These are phyloP conservation scores for Dioszegia aurantiaca DNA, from an alignment of 768 basidiomycete genomes.

Conservation along the genomic window DNA sequence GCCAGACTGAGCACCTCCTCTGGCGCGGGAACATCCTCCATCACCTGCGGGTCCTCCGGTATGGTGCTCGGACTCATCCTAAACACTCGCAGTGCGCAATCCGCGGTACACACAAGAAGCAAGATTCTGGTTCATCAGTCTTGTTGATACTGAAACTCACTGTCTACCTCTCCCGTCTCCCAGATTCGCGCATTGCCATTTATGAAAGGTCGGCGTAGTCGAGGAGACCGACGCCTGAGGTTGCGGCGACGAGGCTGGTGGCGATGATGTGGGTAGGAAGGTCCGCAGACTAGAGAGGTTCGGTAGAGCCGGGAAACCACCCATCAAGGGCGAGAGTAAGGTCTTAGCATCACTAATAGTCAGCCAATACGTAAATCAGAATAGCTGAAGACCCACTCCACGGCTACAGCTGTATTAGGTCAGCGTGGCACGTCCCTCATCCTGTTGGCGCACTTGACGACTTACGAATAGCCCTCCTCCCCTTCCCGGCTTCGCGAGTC, in stretches of 20 bases:
- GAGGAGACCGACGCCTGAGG: not conserved
- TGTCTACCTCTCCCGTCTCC: constrained; percentile 29
- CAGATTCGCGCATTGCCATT: constrained; percentile 33
- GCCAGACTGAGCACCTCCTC: constrained; percentile 32
- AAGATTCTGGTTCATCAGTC: constrained; percentile 19
- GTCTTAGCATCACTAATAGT: constrained; percentile 5
- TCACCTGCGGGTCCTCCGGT: constrained; percentile 31
- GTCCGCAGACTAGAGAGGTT: constrained; percentile 29
- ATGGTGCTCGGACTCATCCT: constrained; percentile 4
- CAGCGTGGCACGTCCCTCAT: not conserved
- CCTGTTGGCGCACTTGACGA: too few relatives aligned
- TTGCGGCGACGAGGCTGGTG: constrained; percentile 3
- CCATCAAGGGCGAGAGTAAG: constrained; percentile 29
- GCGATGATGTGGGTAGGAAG: constrained; percentile 30
- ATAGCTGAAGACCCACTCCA: not conserved
- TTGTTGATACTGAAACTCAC: constrained; percentile 18
- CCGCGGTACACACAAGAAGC: constrained; percentile 19
- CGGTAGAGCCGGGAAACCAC: constrained; percentile 22
- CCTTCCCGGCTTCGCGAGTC: not conserved
- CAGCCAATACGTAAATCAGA: not conserved
- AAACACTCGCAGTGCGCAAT: constrained; percentile 36
- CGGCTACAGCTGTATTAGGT: not conserved
- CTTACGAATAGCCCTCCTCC: constrained; percentile 5
- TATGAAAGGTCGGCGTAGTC: not conserved
- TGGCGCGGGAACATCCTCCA: constrained; percentile 30